Evolutionary conservation across 1,284 basidiomycete species (phyloP).

Genomic region (Papiliotrema nemorosa): DNA sequence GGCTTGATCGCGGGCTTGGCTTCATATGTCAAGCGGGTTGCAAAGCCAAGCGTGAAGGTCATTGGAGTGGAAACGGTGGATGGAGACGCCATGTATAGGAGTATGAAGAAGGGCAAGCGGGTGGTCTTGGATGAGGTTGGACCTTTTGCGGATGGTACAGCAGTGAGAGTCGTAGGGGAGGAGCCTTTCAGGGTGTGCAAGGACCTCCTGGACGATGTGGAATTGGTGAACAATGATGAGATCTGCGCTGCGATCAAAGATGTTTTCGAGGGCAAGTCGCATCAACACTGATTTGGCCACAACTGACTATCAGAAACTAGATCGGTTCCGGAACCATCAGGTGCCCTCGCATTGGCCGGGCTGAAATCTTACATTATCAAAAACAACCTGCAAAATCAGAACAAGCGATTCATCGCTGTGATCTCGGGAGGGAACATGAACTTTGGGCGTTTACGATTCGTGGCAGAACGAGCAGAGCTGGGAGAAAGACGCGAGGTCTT

Average conservation of each 20-base stretch:
- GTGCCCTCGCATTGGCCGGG: conserved; percentile 89
- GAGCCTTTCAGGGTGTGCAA: conserved; percentile 92
- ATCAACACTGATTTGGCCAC: not conserved
- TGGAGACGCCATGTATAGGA: conserved; percentile 86
- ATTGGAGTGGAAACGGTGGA: conserved; percentile 94
- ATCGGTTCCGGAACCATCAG: conserved; percentile 92
- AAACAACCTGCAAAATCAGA: conserved; percentile 74
- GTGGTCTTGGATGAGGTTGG: conserved; percentile 87
- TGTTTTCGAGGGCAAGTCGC: conserved; percentile 81
- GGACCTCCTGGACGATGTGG: conserved; percentile 76
- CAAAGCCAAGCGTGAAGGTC: conserved; percentile 75
- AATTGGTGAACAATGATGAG: conserved; percentile 89
- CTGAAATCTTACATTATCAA: conserved; percentile 82
- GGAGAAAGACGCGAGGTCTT: conserved; percentile 94
- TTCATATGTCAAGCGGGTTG: conserved; percentile 91
- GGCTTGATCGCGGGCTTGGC: conserved; percentile 85
- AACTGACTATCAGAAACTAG: conserved; percentile 68
- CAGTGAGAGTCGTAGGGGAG: conserved; percentile 92
- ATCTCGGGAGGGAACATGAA: conserved; percentile 99
- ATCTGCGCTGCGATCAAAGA: conserved; percentile 99
- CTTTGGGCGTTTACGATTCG: conserved; percentile 92
- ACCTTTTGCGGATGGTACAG: conserved; percentile 97
- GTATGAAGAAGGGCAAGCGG: conserved; percentile 70
- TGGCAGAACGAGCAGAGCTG: conserved; percentile 94
- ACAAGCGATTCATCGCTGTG: conserved; percentile 85